Percentiles rank a stretch among this genome's conserved stretches.
These are phyloP conservation scores for Stentor coeruleus DNA, from an alignment of 73 alveolate genomes.

Conservation along the genomic window DNA sequence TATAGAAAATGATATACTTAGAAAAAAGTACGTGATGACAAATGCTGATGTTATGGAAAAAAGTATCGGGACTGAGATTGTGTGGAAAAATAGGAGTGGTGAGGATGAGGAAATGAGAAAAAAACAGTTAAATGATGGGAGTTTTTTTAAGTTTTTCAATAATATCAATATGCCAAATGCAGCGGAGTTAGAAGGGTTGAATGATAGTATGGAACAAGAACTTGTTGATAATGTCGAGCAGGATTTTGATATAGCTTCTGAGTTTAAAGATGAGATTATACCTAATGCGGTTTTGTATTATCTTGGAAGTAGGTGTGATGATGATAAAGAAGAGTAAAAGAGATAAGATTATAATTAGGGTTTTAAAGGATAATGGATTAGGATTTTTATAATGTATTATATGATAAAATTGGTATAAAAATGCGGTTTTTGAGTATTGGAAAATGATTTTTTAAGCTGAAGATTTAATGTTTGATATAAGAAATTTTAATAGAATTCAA, in stretches of 20 bases:
- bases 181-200: conserved; percentile 3
- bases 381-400: too few relatives aligned
- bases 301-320: background rate
- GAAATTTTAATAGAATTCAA: too few relatives aligned
- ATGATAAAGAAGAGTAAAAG: conserved; percentile 11
- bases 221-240: background rate
- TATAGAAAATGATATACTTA: background rate
- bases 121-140: background rate
- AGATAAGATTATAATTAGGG: too few relatives aligned
- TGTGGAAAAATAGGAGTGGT: conserved; percentile 2
- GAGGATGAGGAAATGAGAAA: background rate
- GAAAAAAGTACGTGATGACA: conserved; percentile 12
- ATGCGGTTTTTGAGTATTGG: too few relatives aligned
- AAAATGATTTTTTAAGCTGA: too few relatives aligned
- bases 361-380: too few relatives aligned
- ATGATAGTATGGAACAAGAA: background rate
- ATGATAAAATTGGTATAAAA: too few relatives aligned
- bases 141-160: conserved; percentile 8
- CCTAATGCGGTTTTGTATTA: conserved; percentile 16
- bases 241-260: conserved; percentile 16
- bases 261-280: conserved; percentile 15
- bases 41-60: conserved; percentile 26
- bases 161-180: conserved; percentile 6
- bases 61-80: conserved; percentile 15
- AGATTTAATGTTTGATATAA: too few relatives aligned